Evolutionary conservation across 2,329 filamentous ascomycete species (phyloP), one percentile per base, ranked within the genome.

Genomic region (Ambrosiella beaveri): DNA sequence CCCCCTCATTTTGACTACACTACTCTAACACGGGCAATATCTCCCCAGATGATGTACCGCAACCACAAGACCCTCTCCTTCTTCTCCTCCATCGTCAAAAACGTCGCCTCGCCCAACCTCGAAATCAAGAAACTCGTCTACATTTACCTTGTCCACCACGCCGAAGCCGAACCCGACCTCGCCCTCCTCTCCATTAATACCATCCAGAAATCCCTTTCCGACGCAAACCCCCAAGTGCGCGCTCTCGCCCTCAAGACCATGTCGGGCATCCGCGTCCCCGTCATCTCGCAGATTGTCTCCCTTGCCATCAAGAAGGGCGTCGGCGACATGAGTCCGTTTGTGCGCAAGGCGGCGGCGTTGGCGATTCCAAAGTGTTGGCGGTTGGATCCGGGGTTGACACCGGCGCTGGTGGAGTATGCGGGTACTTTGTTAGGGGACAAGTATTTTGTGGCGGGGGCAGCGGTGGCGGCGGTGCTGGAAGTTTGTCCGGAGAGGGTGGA

Each of bases 41-140:
- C n/a, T 38, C 62, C 47, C 9, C 66, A 95, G 88, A 91, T 97
- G 85, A 95, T 95, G 82, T 97, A 96, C 73, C 82, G 83, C 64
- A 82, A 86, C 65, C 87, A 94, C 68, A 85, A 88, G 64, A 95
- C 89, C 59, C 77, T 95, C 1, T 84, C 87, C 19, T 95, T 91
- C 76, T 98, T 98, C 75, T 95, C 91, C n/a, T 86, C 89, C 27
- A 86, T 98, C 58, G 88, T 98, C 69, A 98, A 98, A 74, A 98
- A 97, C 65, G 88, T 96, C 61, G 91, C 91, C 36, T 95, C 88
- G 41, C 86, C 90, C 12, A 95, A 89, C 65, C 78, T 96, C 65
- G 89, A 95, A 66, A 90, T 97, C 70, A 94, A 96, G 73, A 97
- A 97, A 71, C 82, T 98, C 58, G 93, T 98, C 62, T 98, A 98